phyloP scores from a whole-genome alignment of 371 early-diverging fungal genomes.

The Saksenaea vasiformis region DNA sequence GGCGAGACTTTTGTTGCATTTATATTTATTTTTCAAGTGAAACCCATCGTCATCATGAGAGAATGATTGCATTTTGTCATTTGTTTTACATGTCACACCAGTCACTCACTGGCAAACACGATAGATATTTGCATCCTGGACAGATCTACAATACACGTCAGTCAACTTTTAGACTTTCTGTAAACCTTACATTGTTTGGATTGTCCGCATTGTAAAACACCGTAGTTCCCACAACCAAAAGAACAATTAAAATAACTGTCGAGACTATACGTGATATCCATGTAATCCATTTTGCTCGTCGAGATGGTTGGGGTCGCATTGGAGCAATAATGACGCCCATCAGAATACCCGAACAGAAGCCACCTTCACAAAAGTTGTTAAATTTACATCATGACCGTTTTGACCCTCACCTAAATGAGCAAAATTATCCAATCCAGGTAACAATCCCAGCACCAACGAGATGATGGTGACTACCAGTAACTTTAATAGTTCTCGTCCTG shows the following conservation, averaged over 20 bases:
- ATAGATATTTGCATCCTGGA: slow-evolving; percentile 47
- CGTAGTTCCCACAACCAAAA: slow-evolving; percentile 41
- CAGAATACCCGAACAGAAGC: slow-evolving; percentile 55
- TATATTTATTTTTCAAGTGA: not conserved
- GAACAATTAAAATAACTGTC: slow-evolving; percentile 35
- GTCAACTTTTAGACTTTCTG: not conserved
- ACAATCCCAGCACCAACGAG: slow-evolving; percentile 69
- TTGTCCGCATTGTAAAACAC: slow-evolving; percentile 53
- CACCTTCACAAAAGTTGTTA: slow-evolving; percentile 70
- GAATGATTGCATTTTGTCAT: not conserved
- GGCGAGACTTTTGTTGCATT: not conserved
- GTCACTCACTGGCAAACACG: slow-evolving; percentile 41
- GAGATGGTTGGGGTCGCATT: slow-evolving; percentile 23
- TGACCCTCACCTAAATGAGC: slow-evolving; percentile 63
- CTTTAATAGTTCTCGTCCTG: slow-evolving; percentile 64
- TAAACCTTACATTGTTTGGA: slow-evolving; percentile 16
- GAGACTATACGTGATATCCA: slow-evolving; percentile 41
- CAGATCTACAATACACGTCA: slow-evolving; percentile 31
- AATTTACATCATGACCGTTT: not conserved
- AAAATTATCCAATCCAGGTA: slow-evolving; percentile 82
- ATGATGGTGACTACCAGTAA: slow-evolving; percentile 64
- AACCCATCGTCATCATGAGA: not conserved
- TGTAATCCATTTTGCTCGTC: slow-evolving; percentile 41
- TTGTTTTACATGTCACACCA: slow-evolving; percentile 33
- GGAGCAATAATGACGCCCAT: slow-evolving; percentile 55